These are phyloP conservation scores for Teratosphaeria viscida DNA, from an alignment of 2,329 filamentous ascomycete species.

Conservation along the genomic window DNA sequence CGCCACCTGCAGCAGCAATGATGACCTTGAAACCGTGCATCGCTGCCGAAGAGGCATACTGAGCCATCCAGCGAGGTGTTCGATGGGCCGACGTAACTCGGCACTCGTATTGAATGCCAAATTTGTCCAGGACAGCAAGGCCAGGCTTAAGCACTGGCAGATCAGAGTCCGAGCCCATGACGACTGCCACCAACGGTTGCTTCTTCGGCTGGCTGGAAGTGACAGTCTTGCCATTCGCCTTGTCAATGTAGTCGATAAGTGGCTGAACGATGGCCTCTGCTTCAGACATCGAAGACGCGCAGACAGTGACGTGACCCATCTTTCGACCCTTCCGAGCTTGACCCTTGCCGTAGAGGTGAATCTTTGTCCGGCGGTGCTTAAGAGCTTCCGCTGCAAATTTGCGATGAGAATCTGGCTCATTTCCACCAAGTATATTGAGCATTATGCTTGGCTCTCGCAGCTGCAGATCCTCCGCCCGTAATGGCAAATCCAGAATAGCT, in stretches of 20 bases:
- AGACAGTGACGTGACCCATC: slow-evolving; percentile 87
- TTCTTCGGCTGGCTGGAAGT: slow-evolving; percentile 11
- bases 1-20: slow-evolving; percentile 41
- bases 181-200: slow-evolving; percentile 58
- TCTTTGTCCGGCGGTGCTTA: slow-evolving; percentile 44
- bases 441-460: slow-evolving; percentile 58
- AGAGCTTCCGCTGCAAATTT: slow-evolving; percentile 47
- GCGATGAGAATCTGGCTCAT: slow-evolving; percentile 53
- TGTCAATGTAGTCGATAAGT: slow-evolving; percentile 55
- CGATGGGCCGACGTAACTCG: slow-evolving; percentile 65
- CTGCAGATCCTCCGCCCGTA: slow-evolving; percentile 40
- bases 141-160: slow-evolving; percentile 56
- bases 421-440: slow-evolving; percentile 70
- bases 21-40: slow-evolving; percentile 32
- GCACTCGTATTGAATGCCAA: slow-evolving; percentile 60
- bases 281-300: slow-evolving; percentile 55
- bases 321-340: slow-evolving; percentile 78
- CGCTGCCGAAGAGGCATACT: slow-evolving; percentile 32
- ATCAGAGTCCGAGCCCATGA: slow-evolving; percentile 77
- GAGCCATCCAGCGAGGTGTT: slow-evolving; percentile 38
- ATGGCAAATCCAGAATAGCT: slow-evolving; percentile 63
- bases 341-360: slow-evolving; percentile 88
- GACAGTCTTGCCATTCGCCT: slow-evolving; percentile 38
- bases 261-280: slow-evolving; percentile 59
- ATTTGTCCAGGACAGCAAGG: slow-evolving; percentile 56